Evolutionary conservation across 805 yeast species (phyloP), one percentile per base, ranked within the genome.

Genomic region (Wickerhamomyces subpelliculosus): DNA sequence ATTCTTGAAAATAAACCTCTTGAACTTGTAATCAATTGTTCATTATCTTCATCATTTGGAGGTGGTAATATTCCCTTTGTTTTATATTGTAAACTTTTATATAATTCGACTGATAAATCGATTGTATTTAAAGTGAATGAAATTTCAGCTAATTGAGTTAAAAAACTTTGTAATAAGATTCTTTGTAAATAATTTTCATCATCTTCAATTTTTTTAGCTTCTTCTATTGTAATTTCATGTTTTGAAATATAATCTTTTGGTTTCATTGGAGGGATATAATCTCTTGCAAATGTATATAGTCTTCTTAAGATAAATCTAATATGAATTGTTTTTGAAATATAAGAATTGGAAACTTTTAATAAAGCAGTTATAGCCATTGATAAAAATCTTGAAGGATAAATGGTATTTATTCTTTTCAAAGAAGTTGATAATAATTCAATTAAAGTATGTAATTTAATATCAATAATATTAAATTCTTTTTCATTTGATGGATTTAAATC

Each of bases 371-470:
- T 71, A 0, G 80, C 75, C 73, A 85, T 81, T 1, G 82, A 70
- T 34, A 89, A 62, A 52, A 84, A 88, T 44, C 83, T 75, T 1
- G 95, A 83, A 8, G 97, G 96, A 52, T 80, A 78, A 16, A 75
- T 55, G 0, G 95, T 84, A 27, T 67, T 64, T 43, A 86, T 80
- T 41, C 80, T 64, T 45, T 71, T 73, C 49, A 84, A 55, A 30
- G 79, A 73, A 31, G 76, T 65, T 14, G 63, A 67, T 38, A 84
- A 60, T 38, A 87, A 65, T 61, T 88, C 95, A 40, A 80, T 65
- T 8, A 85, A 49, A 26, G 78, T 65, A 59, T 84, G 84, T 44
- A 84, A 64, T 58, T 81, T 74, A 35, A 87, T 37, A 32, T 53
- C 62, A 9, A 49, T 46, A 6, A 39, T 38, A 13, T 35, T 40